Evolutionary conservation across 2,329 filamentous ascomycete genomes (phyloP), one percentile per base, ranked within the genome.

Genomic region (Microcyclospora pomicola): DNA sequence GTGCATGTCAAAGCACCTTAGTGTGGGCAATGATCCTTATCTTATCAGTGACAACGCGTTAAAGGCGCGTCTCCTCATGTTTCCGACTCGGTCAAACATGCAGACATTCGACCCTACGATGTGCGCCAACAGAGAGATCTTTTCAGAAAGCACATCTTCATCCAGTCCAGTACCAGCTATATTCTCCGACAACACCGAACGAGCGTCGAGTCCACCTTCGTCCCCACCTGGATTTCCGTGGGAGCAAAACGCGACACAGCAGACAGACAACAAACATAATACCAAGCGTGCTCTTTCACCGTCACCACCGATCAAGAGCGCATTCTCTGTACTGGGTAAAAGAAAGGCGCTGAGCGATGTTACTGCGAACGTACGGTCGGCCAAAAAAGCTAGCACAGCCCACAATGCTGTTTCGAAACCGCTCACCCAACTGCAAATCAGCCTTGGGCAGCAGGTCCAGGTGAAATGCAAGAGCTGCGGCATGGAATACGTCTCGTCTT

Each of bases 401-500:
- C 52, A 6, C 41, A 27, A 46, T 43, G 19, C 19, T 5, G 19
- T 4, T 24, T 7, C 19, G 7, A 47, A 53, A 50, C 42, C 56
- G 42, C 50, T 77, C 41, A 68, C 68, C 35, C 75, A 79, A 51
- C 74, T 74, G 63, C 71, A 75, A 47, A 66, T 79, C 42, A 72
- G 75, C 47, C 60, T 78, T 10, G 74, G 72, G 2, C 61, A 65
- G 30, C 66, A 71, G 31, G 59, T 69, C 30, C 66, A 71, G 34
- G 71, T 70, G 46, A 72, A 67, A 9, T 81, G 77, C 56, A 61
- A 63, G 29, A 63, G 61, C 2, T 81, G 77, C 48, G 72, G 73
- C 1, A 81, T 81, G 77, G 72, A 77, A 37, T 81, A 80, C 47
- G 67, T 75, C 27, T 71, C 74, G 3, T 77, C 75, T 0, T 71